Evolutionary conservation across 768 basidiomycete genomes (phyloP), one percentile per base, ranked within the genome.

Genomic region (Rhizopogon salebrosus): DNA sequence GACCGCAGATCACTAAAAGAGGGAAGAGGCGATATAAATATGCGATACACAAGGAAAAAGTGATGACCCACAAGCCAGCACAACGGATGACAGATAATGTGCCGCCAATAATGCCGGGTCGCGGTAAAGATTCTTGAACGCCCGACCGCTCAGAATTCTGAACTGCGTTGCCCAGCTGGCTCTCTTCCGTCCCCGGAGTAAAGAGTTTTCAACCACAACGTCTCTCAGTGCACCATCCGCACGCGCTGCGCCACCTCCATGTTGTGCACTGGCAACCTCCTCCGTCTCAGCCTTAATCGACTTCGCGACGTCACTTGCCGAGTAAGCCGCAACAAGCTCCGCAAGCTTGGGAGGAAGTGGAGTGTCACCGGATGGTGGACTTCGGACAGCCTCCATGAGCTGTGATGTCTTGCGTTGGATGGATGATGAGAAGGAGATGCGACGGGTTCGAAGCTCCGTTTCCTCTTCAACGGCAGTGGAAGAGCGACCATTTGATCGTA

Each of bases 91-190:
- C 39, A 84, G 62, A 70, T 98, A 99, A 71, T 99, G 97, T 6
- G 94, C 87, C 2, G 84, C 79, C 75, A 99, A 77, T 51, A 99
- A 69, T 43, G 94, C 87, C 0, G 95, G 95, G 62, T 99, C 93
- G 23, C 95, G 78, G 67, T 99, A 98, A 54, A 99, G 70, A 64
- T 98, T 98, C 80, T 98, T 98, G 79, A 99, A 98, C 20, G 95
- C 94, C 53, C 97, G 73, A 23, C 95, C 95, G 65, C 93, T 97
- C 65, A 99, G 71, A 52, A 98, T 95, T 65, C 82, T 80, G 64
- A 99, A 98, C 72, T 99, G 97, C 16, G 89, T 95, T 39, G 75
- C 76, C 82, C 85, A 93, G 57, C 80, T 87, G 6, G 95, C 97
- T 51, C 92, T 80, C 68, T 87, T 84, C 60, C 85, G 73, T 14